Conservation (phyloP, 2,329 filamentous ascomycete species). For the Trichocomaceae sp. region DNA sequence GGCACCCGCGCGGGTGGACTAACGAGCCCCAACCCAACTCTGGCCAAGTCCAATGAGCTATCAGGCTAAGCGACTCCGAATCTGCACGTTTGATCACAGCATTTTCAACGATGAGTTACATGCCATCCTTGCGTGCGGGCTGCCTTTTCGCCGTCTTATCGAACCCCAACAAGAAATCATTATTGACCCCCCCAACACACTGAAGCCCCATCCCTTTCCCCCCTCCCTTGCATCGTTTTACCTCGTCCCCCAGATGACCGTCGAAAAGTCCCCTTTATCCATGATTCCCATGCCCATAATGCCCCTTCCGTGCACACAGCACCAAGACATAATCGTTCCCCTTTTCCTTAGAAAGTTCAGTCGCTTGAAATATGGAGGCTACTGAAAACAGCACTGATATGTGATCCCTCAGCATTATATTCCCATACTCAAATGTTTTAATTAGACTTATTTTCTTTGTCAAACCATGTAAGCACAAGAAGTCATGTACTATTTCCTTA, state of each 20-base stretch:
- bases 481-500: slow-evolving; percentile 37
- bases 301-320: slow-evolving; percentile 8
- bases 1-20: not conserved
- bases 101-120: not conserved
- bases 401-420: slow-evolving; percentile 1
- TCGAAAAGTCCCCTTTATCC: slow-evolving; percentile 9
- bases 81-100: not conserved
- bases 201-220: slow-evolving; percentile 1
- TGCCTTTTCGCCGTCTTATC: not conserved
- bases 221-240: not conserved
- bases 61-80: not conserved
- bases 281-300: slow-evolving; percentile 9
- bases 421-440: slow-evolving; percentile 21
- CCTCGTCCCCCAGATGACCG: slow-evolving; percentile 13
- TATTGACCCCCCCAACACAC: slow-evolving; percentile 6
- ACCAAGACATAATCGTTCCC: slow-evolving; percentile 1
- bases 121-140: not conserved
- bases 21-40: not conserved
- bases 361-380: slow-evolving; percentile 3
- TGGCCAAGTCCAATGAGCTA: slow-evolving; percentile 1
- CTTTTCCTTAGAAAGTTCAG: slow-evolving; percentile 10
- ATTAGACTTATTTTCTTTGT: slow-evolving; percentile 26
- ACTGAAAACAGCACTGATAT: slow-evolving; percentile 10
- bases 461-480: slow-evolving; percentile 35
- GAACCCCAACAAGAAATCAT: not conserved